Evolutionary conservation across 2,329 filamentous ascomycete species (phyloP), one percentile per base, ranked within the genome.

Genomic region (Nothophoma quercina): DNA sequence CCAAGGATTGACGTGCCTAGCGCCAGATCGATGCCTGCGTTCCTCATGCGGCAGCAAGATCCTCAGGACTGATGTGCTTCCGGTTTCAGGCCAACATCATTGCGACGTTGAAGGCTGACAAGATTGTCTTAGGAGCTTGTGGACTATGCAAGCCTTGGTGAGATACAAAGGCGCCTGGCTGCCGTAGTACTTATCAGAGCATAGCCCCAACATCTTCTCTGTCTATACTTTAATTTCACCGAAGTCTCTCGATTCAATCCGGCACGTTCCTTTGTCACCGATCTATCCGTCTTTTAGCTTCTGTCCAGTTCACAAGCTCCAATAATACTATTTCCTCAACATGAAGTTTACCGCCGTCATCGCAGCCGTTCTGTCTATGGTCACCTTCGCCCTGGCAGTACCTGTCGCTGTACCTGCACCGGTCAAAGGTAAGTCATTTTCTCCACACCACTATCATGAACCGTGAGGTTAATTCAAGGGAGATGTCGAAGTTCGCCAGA

Each of bases 321-420:
- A 12, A 2, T 8, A 7, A 29, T 15, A 34, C 51, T 39, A 35
- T 42, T 40, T 53, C 50, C 35, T 36, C 49, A 38, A 59, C 68
- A 74, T 74, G 71, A 68, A 72, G 63, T 69, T 73, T 66, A 62
- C 67, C 43, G 55, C 68, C 34, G 38, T 73, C 51, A 40, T 71
- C 60, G 69, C 68, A 47, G 56, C 66, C 51, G 32, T 73, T 49
- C 58, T 72, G 41, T 72, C 70, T 57, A 69, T 74, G 68, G 70
- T 68, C 59, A 66, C 60, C 46, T 60, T 73, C 39, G 64, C 59
- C 56, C 47, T 70, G 25, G 71, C 70, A 21, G 68, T 67, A 16
- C 71, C 71, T 5, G 49, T 69, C 30, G 62, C 61, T 36, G 68
- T 68, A 9, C 71, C 71, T 10, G 48, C 67, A 26, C 58, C 62